These are phyloP conservation scores for Dothideomycetidae sp. DNA, from an alignment of 2,329 filamentous ascomycete genomes.

Conservation along the genomic window DNA sequence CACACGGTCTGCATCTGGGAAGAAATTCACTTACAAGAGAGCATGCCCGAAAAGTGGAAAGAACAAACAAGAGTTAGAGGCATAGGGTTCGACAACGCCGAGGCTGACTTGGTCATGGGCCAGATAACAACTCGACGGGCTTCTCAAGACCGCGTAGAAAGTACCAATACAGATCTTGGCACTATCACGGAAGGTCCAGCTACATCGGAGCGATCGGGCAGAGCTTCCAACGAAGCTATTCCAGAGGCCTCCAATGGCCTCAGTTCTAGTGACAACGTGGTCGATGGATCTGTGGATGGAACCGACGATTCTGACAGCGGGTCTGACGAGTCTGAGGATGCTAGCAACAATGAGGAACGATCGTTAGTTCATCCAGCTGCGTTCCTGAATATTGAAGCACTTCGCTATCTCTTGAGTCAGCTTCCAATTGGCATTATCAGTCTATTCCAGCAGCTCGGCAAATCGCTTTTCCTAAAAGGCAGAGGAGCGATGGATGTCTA, in stretches of 20 bases:
- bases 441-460: slow-evolving; percentile 75
- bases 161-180: slow-evolving; percentile 1
- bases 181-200: no score
- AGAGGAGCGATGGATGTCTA: slow-evolving; percentile 40
- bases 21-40: slow-evolving; percentile 58
- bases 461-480: slow-evolving; percentile 61
- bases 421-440: slow-evolving; percentile 68
- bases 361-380: slow-evolving; percentile 18
- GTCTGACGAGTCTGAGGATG: slow-evolving; percentile 3
- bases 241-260: no score
- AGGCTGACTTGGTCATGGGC: slow-evolving; percentile 27
- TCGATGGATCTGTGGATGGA: no score
- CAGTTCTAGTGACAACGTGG: no score
- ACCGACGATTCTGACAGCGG: slow-evolving; percentile 6
- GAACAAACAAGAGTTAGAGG: slow-evolving; percentile 30
- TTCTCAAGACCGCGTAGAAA: background rate
- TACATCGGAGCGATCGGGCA: no score
- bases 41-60: slow-evolving; percentile 57
- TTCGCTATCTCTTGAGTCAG: slow-evolving; percentile 64
- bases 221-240: slow-evolving; percentile 11
- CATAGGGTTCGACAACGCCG: slow-evolving; percentile 17
- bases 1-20: slow-evolving; percentile 74
- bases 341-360: background rate
- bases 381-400: slow-evolving; percentile 63
- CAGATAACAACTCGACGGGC: slow-evolving; percentile 13